Percentiles rank a stretch among this genome's conserved stretches.
Evolutionary conservation across 2,329 filamentous ascomycete species (phyloP).

Genomic region (Fusarium nodosum): DNA sequence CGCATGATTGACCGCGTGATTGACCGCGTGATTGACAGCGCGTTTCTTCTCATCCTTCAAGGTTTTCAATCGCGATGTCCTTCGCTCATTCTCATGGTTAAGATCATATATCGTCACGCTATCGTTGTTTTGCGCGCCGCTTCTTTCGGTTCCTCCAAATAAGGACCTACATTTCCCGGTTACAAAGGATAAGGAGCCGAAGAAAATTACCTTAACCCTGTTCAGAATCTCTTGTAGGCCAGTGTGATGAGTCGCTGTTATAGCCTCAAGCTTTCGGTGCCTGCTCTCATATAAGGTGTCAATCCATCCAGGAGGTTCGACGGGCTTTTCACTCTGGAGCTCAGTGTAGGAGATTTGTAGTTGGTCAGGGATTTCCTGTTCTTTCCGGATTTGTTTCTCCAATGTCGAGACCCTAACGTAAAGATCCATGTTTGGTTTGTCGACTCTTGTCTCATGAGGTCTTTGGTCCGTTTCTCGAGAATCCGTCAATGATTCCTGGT

Average conservation of each 20-base stretch:
- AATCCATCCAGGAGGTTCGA: conserved; percentile 15
- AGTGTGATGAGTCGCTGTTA: not conserved
- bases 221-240: conserved; percentile 15
- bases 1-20: too few relatives aligned
- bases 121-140: not conserved
- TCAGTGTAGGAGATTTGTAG: not conserved
- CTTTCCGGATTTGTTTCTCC: not conserved
- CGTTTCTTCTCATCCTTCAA: conserved; percentile 12
- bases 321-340: conserved; percentile 7
- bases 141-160: not conserved
- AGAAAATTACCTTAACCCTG: not conserved
- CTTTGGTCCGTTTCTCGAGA: not conserved
- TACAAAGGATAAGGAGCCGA: not conserved
- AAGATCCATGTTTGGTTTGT: not conserved
- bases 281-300: conserved; percentile 5
- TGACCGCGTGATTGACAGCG: not conserved
- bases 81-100: conserved; percentile 7
- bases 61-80: not conserved
- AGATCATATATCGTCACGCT: conserved; percentile 1
- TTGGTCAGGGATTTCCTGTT: conserved; percentile 10
- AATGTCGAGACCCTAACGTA: conserved; percentile 1
- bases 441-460: fast-evolving
- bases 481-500: not conserved
- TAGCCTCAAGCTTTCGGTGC: conserved; percentile 1
- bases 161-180: not conserved